Evolutionary conservation across 805 yeast genomes (phyloP).

Genomic region (Starmera quercuum): DNA sequence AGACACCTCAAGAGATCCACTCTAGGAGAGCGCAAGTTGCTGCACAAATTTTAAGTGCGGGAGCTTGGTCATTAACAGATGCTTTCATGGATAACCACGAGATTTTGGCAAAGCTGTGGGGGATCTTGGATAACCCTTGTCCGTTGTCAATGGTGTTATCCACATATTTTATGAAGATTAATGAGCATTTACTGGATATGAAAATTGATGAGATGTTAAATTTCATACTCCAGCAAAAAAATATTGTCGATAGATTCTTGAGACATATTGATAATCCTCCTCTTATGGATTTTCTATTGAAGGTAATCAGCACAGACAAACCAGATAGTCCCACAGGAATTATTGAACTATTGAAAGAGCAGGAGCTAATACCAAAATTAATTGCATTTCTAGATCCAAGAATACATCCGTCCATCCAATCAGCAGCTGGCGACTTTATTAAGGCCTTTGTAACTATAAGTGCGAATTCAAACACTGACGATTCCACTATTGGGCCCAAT

Average conservation of each 20-base stretch:
- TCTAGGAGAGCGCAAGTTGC: conserved; percentile 56
- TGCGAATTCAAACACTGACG: conserved; percentile 83
- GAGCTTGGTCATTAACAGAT: conserved; percentile 90
- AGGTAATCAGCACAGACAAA: conserved; percentile 89
- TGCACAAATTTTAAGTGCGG: conserved; percentile 84
- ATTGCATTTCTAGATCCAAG: conserved; percentile 65
- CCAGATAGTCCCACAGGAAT: conserved; percentile 86
- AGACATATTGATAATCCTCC: conserved; percentile 89
- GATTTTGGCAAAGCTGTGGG: conserved; percentile 70
- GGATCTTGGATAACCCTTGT: conserved; percentile 57
- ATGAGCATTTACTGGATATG: conserved; percentile 84
- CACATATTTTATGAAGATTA: conserved; percentile 84
- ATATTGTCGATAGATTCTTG: conserved; percentile 73
- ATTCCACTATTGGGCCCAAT: conserved; percentile 92
- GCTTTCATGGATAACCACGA: conserved; percentile 72
- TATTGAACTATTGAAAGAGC: conserved; percentile 65
- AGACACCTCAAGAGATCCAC: conserved; percentile 29
- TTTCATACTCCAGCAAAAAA: conserved; percentile 61
- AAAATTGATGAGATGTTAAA: conserved; percentile 71
- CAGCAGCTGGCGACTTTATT: conserved; percentile 91
- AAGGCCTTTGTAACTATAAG: conserved; percentile 92
- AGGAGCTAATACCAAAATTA: conserved; percentile 64
- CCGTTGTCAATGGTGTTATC: conserved; percentile 73
- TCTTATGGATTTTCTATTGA: conserved; percentile 83
- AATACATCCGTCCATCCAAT: conserved; percentile 64